Evolutionary conservation across 257 asterid genomes (phyloP).

Genomic region (Rhazya stricta): DNA sequence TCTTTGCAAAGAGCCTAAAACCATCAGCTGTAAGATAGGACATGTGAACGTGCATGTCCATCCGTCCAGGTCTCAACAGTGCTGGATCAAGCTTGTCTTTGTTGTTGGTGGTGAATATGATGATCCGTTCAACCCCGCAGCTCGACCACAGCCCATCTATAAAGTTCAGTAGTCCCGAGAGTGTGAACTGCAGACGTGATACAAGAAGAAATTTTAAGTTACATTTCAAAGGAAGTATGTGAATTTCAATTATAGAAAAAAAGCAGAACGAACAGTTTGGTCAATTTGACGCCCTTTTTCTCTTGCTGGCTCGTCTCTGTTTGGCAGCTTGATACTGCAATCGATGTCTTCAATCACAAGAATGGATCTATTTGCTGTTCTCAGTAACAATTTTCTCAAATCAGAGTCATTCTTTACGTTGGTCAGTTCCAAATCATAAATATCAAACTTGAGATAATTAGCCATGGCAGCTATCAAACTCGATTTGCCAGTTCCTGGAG

Average conservation of each 20-base stretch:
- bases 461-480: slow-evolving; percentile 81
- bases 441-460: slow-evolving; percentile 53
- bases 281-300: not conserved
- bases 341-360: slow-evolving; percentile 77
- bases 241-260: not conserved
- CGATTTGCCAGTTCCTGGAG: slow-evolving; percentile 85
- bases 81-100: slow-evolving; percentile 52
- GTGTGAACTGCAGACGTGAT: slow-evolving; percentile 36
- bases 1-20: not conserved
- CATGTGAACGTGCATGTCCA: slow-evolving; percentile 62
- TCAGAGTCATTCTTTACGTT: slow-evolving; percentile 35
- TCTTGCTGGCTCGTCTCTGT: not conserved
- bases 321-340: slow-evolving; percentile 32
- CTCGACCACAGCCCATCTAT: slow-evolving; percentile 66
- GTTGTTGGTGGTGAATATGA: slow-evolving; percentile 57
- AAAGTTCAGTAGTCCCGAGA: slow-evolving; percentile 62
- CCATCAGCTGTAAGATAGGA: slow-evolving; percentile 23
- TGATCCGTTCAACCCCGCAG: slow-evolving; percentile 58
- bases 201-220: not conserved
- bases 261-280: slow-evolving; percentile 18
- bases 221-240: not conserved
- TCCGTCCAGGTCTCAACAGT: slow-evolving; percentile 53
- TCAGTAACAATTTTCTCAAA: slow-evolving; percentile 36
- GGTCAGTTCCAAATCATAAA: slow-evolving; percentile 64
- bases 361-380: slow-evolving; percentile 48